phyloP scores from a whole-genome alignment of 768 basidiomycete species.

The Suillus plorans region DNA sequence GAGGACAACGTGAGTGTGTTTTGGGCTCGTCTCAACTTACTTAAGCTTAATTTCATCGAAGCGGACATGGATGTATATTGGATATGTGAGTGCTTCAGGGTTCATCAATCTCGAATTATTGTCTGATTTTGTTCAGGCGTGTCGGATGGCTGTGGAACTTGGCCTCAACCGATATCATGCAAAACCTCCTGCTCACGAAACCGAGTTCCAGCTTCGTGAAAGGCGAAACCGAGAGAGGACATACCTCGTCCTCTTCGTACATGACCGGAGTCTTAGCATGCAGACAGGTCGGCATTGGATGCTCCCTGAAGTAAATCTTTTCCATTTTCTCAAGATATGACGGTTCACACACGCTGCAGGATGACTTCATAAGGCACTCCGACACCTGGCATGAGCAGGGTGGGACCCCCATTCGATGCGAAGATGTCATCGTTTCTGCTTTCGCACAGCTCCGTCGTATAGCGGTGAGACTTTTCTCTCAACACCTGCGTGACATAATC shows the following conservation, averaged over 20 bases:
- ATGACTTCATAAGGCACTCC: constrained; percentile 72
- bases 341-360: constrained; percentile 30
- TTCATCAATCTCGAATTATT: background rate
- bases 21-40: constrained; percentile 7
- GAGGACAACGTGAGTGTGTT: constrained; percentile 65
- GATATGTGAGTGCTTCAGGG: constrained; percentile 55
- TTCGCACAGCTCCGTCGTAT: constrained; percentile 77
- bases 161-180: constrained; percentile 70
- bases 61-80: constrained; percentile 88
- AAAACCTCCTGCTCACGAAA: constrained; percentile 56
- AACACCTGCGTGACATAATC: background rate
- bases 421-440: constrained; percentile 79
- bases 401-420: constrained; percentile 55
- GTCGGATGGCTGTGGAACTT: constrained; percentile 86
- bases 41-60: constrained; percentile 29
- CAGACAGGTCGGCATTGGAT: constrained; percentile 88
- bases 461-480: constrained; percentile 50
- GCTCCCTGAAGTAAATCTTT: constrained; percentile 61
- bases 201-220: constrained; percentile 64
- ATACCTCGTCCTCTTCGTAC: constrained; percentile 82
- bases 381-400: constrained; percentile 69
- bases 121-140: constrained; percentile 50
- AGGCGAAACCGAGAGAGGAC: constrained; percentile 85
- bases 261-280: constrained; percentile 83
- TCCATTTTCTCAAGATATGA: constrained; percentile 9